Evolutionary conservation across 148 eudicot species (phyloP), one percentile per base, ranked within the genome.

Genomic region (Polygonum maritimum): DNA sequence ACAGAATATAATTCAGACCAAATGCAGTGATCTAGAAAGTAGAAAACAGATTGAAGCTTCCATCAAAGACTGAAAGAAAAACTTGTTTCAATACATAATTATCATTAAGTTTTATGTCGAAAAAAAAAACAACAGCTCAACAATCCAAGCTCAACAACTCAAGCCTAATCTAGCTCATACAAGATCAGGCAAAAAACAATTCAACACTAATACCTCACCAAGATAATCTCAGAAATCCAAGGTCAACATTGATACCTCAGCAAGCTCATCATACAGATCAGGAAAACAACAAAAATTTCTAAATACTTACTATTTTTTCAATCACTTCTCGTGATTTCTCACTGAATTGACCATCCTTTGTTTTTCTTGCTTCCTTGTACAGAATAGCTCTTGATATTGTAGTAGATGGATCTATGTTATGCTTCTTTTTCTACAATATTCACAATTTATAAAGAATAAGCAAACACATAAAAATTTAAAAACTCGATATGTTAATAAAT

Each of bases 321-420:
- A 57, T 57, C 63, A 57, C 63, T 57, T 57, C 63, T 57, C 31
- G 63, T 19, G 63, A 57, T 57, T 57, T 57, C 12, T 57, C 63
- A 57, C 63, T 14, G 21, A 5, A 19, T 6, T 57, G 12, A 5
- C 63, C 63, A 57, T 0, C 33, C 21, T 57, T 19, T 1, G 5
- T 2, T 10, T 57, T 57, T 57, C 63, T 57, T 57, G 63, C 63
- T 10, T 57, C 63, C 33, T 57, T 57, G 9, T 21, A 57, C 3
- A 21, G 12, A 11, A 57, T 57, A 19, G 63, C 33, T 19, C 31
- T 9, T 57, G 33, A 57, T 57, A 57, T 19, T 7, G 9, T 57
- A 6, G 31, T 7, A 5, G 63, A 57, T 1, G 31, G 26, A 57
- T 57, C 63, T 4, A 57, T 7, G 1, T 21, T 21, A 57, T 57